Evolutionary conservation across 2,329 filamentous ascomycete species (phyloP).

Genomic region (Fusarium veterinarium): DNA sequence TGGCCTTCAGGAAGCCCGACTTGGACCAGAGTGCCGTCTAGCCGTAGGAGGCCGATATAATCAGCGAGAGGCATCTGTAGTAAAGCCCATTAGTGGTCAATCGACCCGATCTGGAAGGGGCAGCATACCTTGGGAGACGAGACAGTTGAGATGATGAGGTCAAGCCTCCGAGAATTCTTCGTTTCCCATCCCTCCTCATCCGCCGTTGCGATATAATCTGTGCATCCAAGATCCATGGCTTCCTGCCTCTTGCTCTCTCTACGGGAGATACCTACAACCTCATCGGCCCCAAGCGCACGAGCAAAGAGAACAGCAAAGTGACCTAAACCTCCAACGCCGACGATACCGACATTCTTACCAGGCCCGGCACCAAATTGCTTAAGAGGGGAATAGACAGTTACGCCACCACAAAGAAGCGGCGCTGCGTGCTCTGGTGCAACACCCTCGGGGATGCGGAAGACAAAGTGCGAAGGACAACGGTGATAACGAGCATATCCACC

Average conservation of each 20-base stretch:
- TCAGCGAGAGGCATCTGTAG: too few species aligned
- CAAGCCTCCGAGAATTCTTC: conserved; percentile 68
- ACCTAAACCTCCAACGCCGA: conserved; percentile 74
- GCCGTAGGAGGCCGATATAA: too few species aligned
- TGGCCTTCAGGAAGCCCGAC: too few species aligned
- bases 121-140: conserved; percentile 58
- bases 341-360: conserved; percentile 72
- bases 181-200: conserved; percentile 64
- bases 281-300: conserved; percentile 71
- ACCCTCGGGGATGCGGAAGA: conserved; percentile 77
- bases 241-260: conserved; percentile 66
- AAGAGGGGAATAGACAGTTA: conserved; percentile 81
- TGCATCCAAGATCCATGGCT: conserved; percentile 64
- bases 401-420: conserved; percentile 84
- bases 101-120: too few species aligned
- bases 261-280: conserved; percentile 67
- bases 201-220: conserved; percentile 66
- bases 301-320: conserved; percentile 76
- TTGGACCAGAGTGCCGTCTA: too few species aligned
- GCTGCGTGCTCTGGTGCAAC: conserved; percentile 71
- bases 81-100: too few species aligned
- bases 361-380: conserved; percentile 58
- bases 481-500: conserved; percentile 64
- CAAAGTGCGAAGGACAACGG: conserved; percentile 46
- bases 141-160: conserved; percentile 78